Evolutionary conservation across 306 rosid genomes (phyloP).

Genomic region (Ziziphus jujuba): DNA sequence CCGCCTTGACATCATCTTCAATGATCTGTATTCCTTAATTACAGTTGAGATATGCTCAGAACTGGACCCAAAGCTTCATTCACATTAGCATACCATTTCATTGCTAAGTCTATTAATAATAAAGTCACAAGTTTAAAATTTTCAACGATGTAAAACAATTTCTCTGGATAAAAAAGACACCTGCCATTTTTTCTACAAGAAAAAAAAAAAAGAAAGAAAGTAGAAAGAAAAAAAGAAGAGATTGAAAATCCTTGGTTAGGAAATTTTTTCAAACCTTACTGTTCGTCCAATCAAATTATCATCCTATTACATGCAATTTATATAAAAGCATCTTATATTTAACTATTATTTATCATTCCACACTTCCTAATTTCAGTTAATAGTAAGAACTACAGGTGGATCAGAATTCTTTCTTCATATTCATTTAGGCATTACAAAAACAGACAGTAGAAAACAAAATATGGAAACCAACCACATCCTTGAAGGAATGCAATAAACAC

Average conservation of each 20-base stretch:
- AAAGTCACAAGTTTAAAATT: neutral
- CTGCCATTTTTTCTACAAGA: no score
- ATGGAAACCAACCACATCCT: neutral
- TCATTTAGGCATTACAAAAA: neutral
- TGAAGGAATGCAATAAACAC: conserved; percentile 9
- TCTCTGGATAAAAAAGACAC: neutral
- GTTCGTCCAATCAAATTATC: neutral
- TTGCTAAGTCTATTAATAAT: conserved; percentile 1
- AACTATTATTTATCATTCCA: neutral
- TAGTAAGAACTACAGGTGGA: conserved; percentile 3
- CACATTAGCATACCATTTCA: neutral
- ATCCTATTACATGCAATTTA: neutral
- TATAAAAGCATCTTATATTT: neutral
- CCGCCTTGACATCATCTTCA: conserved; percentile 70
- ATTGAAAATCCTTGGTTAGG: neutral
- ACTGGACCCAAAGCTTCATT: conserved; percentile 26
- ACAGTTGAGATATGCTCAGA: conserved; percentile 37
- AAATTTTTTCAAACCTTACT: neutral
- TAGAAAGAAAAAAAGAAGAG: neutral
- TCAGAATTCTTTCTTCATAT: neutral
- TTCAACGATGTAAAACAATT: neutral
- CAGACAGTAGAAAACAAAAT: neutral
- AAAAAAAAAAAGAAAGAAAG: neutral
- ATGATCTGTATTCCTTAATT: conserved; percentile 69
- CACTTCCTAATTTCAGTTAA: neutral